phyloP scores from a whole-genome alignment of 345 rosid genomes.

The Eucalyptus erythrocorys region DNA sequence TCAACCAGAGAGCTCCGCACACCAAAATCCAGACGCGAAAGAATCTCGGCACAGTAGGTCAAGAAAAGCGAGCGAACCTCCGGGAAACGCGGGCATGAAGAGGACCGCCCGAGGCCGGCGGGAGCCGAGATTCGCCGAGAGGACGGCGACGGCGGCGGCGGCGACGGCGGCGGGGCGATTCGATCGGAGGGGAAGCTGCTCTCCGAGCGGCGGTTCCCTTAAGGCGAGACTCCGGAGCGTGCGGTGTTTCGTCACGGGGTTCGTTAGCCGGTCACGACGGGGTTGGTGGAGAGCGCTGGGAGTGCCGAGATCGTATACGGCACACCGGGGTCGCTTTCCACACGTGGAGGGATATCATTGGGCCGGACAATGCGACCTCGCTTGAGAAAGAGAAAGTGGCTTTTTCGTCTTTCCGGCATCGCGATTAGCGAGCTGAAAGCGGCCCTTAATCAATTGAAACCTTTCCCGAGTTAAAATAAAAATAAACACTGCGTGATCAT shows the following conservation, averaged over 20 bases:
- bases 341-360: neutral
- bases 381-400: neutral
- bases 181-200: neutral
- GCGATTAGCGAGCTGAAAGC: neutral
- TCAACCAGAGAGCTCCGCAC: neutral
- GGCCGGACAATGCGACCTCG: neutral
- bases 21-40: neutral
- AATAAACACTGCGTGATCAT: neutral
- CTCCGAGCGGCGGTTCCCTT: neutral
- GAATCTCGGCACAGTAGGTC: neutral
- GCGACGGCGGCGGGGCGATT: neutral
- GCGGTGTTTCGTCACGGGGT: neutral
- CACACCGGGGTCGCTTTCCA: neutral
- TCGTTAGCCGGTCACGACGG: neutral
- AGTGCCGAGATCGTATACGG: neutral
- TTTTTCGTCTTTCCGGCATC: neutral
- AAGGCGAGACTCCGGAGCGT: neutral
- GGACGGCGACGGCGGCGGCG: neutral
- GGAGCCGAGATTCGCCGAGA: neutral
- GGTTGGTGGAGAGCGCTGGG: too few species aligned
- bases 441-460: neutral
- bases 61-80: neutral
- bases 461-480: too few species aligned
- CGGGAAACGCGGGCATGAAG: neutral
- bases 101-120: neutral